Base-by-base conservation (phyloP, 257 asterid species). In the Mitragyna speciosa region DNA sequence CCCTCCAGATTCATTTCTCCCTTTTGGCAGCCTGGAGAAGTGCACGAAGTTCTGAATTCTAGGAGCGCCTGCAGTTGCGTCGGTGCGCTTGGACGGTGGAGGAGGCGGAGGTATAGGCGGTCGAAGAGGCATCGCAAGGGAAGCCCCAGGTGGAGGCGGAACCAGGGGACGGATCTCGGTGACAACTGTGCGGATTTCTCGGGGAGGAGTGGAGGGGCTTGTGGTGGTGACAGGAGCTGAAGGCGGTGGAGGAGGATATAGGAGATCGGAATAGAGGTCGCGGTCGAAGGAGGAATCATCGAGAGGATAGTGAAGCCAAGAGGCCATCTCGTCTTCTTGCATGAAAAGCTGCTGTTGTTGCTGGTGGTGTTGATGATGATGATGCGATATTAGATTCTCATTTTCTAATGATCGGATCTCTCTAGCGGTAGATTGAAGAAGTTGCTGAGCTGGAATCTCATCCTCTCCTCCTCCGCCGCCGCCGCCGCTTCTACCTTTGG, bases 271-370 rank as follows among this genome's bases (percentile, higher is more conserved):
- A 83, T 86, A 91, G 68, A 91, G 81, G 78, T 92, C 94, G 26
- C 91, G 95, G 76, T 87, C 93, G 81, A 91, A 91, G 79, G 96
- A 80, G 54, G 94, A 75, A 8, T 92, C 97, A 19, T 92, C 96
- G 39, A 91, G 81, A 20, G 96, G 96, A 41, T 90, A 90, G 76
- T 91, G 96, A 36, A 94, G 96, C 97, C 97, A 95, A 5, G 98
- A 85, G 9, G 97, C 86, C 97, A 95, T 89, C 87, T 95, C 98
- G 17, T 90, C 97, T 79, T 93, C 97, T 79, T 91, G 98, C 89
- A 94, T 90, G 86, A 89, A 91, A 76, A 95, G 76, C 74, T 91
- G 89, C 17, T 88, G 89, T 39, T 77, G 68, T 2, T 56, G 88
- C 6, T 47, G 82, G 0, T 41, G 84, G 80, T 5, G 56, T 31